Base-by-base conservation (phyloP, 768 basidiomycete species). In the Termitomyces heimii region DNA sequence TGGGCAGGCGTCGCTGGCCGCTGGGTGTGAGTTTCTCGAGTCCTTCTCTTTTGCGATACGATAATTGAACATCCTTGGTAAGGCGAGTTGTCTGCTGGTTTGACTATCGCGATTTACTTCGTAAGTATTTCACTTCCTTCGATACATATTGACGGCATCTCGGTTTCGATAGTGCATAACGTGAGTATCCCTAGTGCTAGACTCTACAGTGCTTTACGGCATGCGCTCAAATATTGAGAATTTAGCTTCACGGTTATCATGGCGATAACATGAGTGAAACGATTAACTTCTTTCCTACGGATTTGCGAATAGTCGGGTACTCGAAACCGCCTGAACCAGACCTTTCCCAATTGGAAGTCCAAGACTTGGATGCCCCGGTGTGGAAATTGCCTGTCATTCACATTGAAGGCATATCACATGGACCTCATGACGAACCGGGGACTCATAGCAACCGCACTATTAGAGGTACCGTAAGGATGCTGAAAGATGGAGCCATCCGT, bases 1-100 rank as follows among this genome's bases (percentile, higher is more conserved):
- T 84, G 83, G 82, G 83, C 82, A 1, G 82, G 80, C 8, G 79
- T 76, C 2, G 65, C 72, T 43, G 82, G 82, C 18, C 69, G 74
- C 49, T 84, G 82, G 81, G 73, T 75, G 82, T 82, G 62, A 62
- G 79, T 69, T 32, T 47, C 16, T 14, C 22, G 16, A 29, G 10
- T 24, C 35, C 22, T 14, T 31, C 7, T 4, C 40, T 4, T 26
- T 12, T 20, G 12, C 16, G 14, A n/a, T 34, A 40, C 16, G 14
- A n/a, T 34, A 40, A 57, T 18, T 49, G 44, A 26, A n/a, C 20
- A 14, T 48, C 34, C 34, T 18, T 3, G 10, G 13, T 14, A 60
- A 83, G 82, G 57, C 79, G 82, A 13, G 77, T 78, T 49, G 75
- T 84, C 6, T 84, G 79, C 57, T 84, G 82, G 82, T 70, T 84